These are phyloP conservation scores for Xylariaceae sp. DNA, from an alignment of 2,329 filamentous ascomycete species.

Conservation along the genomic window DNA sequence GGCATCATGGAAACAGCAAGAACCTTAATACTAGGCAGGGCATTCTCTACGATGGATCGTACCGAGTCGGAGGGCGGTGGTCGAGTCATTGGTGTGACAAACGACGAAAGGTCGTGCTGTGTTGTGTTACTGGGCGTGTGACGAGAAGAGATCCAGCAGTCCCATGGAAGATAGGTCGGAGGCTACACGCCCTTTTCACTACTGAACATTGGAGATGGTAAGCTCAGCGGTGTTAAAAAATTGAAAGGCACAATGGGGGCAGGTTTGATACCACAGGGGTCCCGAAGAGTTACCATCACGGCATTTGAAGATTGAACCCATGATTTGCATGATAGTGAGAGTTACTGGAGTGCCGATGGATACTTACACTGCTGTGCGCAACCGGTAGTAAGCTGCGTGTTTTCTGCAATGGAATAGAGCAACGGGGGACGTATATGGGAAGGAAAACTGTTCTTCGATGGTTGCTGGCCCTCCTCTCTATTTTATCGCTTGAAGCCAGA, in stretches of 20 bases:
- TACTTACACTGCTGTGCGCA: constrained; percentile 7
- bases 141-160: constrained; percentile 23
- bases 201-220: constrained; percentile 15
- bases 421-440: not conserved
- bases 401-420: constrained; percentile 3
- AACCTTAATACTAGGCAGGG: constrained; percentile 31
- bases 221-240: constrained; percentile 20
- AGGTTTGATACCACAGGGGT: constrained; percentile 23
- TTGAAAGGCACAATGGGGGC: constrained; percentile 20
- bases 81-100: constrained; percentile 33
- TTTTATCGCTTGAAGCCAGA: constrained; percentile 1
- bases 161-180: constrained; percentile 27
- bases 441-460: too few species aligned
- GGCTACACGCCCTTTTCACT: constrained; percentile 24
- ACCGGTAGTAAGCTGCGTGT: constrained; percentile 1
- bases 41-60: constrained; percentile 33
- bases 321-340: constrained; percentile 18
- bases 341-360: constrained; percentile 11
- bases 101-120: constrained; percentile 14
- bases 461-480: too few species aligned
- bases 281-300: constrained; percentile 20
- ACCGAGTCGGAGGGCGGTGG: constrained; percentile 30
- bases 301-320: constrained; percentile 20
- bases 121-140: constrained; percentile 25
- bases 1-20: constrained; percentile 32